Evolutionary conservation across 2,329 filamentous ascomycete species (phyloP), one percentile per base, ranked within the genome.

Genomic region (Aspergillus udagawae): DNA sequence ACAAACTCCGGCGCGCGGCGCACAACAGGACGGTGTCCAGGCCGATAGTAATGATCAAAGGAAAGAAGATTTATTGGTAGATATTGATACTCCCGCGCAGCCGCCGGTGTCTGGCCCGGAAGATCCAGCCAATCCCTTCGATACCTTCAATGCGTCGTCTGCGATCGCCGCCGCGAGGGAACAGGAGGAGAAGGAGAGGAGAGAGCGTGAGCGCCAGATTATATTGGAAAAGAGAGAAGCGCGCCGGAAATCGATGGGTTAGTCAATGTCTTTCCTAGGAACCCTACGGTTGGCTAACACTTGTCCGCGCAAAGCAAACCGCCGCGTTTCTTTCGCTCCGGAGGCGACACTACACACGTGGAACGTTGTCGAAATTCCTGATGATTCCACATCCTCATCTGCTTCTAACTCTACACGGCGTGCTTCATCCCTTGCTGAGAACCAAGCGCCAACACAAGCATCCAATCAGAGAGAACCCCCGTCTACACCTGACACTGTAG

Each of bases 291-390:
- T 35, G 51, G 32, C 65, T 70, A 55, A 71, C 21, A 23, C 53
- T 55, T 51, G 57, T 54, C 14, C 54, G 49, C 38, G 54, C 38
- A 44, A 58, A 83, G 84, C 93, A 50, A 96, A 94, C 72, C 86
- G 94, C 68, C 86, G 94, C 69, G 94, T 99, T 35, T 97, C 93
- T 0, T 99, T 99, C 74, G 94, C 94, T 4, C 94, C 94, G 1
- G 94, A 99, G 76, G 94, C 94, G 12, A 99, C 94, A 3, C 82
- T 99, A 38, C 94, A 99, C 72, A 99, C 94, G 0, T 97, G 96
- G 82, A 92, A 97, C 69, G 92, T 94, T 55, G 85, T 97, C 48
- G 93, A 97, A 69, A 89, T 92, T 61, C 83, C 86, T 70, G 91
- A 92, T 68, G 92, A 97, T 70, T 91, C 91, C 21, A 95, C 92